Evolutionary conservation across 169 alveolate genomes (phyloP), one percentile per base, ranked within the genome.

Genomic region (Cryptosporidium sp.): DNA sequence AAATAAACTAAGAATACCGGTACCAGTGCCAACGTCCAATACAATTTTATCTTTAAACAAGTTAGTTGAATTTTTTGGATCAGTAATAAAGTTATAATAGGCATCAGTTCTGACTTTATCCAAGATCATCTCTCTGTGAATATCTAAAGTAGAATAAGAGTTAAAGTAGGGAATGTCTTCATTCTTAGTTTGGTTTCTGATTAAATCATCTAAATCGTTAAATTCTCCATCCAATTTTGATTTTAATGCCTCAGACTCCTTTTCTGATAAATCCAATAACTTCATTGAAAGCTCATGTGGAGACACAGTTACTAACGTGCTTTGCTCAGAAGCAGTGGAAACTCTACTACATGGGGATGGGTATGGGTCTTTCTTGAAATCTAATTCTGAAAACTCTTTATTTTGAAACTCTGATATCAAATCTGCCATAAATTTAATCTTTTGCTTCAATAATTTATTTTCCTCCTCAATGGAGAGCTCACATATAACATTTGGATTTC

Each of bases 71-170:
- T 86, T 74, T 29, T 80, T 71, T 80, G 91, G 91, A 50, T 93
- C 75, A 74, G 93, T 67, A 68, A 97, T 96, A 51, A 98, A 97
- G 59, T 95, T 93, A 85, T 91, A 94, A 80, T 97, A 97, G n/a
- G 98, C 93, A 70, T 92, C 92, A 16, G 99, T 97, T 75, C 99
- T 91, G 23, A 92, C 93, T 51, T 73, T 92, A 91, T 97, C 99
- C 84, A 95, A 93, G 4, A 97, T 93, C 99, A 97, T 97, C 84
- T 97, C 98, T 93, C 97, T 96, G 93, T 95, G 99, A 69, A 96
- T 95, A 23, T 94, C 94, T 84, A 94, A 94, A 67, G 93, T 92
- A 45, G 97, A 93, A 91, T 97, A 97, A 43, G 98, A 94, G 65
- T 94, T 95, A 91, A 96, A 97, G 86, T 97, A 97, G 71, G 69